Base-by-base conservation (phyloP, 2,329 filamentous ascomycete species). In the Ophiostoma fasciatum region DNA sequence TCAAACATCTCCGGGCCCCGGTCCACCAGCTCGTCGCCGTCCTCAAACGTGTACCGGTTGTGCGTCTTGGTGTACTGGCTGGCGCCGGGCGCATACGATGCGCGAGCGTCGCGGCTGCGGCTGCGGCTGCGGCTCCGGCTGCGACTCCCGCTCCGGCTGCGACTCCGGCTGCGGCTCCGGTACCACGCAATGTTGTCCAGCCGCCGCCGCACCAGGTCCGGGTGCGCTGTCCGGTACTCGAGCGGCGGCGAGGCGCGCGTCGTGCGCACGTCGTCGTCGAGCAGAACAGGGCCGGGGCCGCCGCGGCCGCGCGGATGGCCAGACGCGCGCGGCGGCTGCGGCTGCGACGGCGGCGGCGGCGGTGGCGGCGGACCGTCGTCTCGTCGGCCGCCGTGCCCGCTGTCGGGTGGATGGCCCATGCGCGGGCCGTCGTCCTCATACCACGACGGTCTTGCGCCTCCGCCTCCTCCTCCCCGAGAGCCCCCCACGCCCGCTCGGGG, bases 11-110 rank as follows among this genome's bases (percentile, higher is more conserved):
- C 81, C 13, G 72, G 72, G 12, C 80, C 81, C 36, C 76, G 66
- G 51, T 85, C 79, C 30, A 85, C 78, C 36, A 85, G 73, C 6
- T 56, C 50, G 41, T 76, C 71, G 1, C 63, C 66, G 38, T 75
- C 61, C 52, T 84, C 78, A 46, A 85, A 85, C 0, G 76, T 78
- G 51, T 82, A 84, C 22, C 80, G 66, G 50, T 81, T 74, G 56
- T 71, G 71, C 35, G 72, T 42, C 60, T 53, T 68, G 69, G 43
- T 61, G 31, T 44, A 45, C 15, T 41, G 33, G 35, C 39, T 35
- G 13, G 30, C 14, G 19, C 23, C 23, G 10, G 15, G 62, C n/a
- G 27, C 31, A 12, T 29, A n/a, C n/a, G n/a, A n/a, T n/a, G n/a
- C 38, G 3, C 35, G 21, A 23, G 33, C 21, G 15, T 26, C n/a